Percentiles rank a stretch among this genome's conserved stretches.
These are phyloP conservation scores for Alternaria metachromatica DNA, from an alignment of 2,329 filamentous ascomycete genomes.

Conservation along the genomic window DNA sequence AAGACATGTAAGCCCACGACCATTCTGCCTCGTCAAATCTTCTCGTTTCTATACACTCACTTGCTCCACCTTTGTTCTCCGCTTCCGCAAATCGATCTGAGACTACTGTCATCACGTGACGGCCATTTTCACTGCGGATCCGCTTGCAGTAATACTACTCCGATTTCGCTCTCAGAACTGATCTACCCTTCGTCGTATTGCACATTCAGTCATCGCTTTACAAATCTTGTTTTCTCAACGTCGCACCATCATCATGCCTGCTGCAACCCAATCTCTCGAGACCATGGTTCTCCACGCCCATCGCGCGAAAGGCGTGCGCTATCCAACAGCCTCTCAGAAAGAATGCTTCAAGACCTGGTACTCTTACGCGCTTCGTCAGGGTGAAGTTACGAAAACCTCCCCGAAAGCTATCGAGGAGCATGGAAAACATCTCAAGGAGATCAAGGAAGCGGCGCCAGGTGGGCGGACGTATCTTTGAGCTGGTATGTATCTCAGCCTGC, in stretches of 20 bases:
- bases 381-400: constrained; percentile 28
- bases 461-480: constrained; percentile 41
- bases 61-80: not conserved
- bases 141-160: not conserved
- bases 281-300: constrained; percentile 43
- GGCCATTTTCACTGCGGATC: not conserved
- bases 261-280: constrained; percentile 39
- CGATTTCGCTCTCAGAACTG: not conserved
- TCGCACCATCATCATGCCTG: constrained; percentile 28
- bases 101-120: constrained; percentile 4
- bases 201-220: not conserved
- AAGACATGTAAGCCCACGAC: not conserved
- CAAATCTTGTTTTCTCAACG: not conserved
- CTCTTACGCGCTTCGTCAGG: constrained; percentile 39
- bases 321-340: constrained; percentile 38
- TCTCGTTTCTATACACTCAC: not conserved
- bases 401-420: constrained; percentile 31
- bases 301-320: constrained; percentile 45
- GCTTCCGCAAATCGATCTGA: not conserved
- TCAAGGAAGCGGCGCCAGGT: constrained; percentile 32
- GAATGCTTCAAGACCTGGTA: constrained; percentile 49
- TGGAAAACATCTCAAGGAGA: constrained; percentile 29
- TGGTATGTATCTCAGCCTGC: not conserved
- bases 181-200: too few species aligned
- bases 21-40: not conserved